Conservation (phyloP, 192 early-diverging fungal species). For the Backusella luteola region DNA sequence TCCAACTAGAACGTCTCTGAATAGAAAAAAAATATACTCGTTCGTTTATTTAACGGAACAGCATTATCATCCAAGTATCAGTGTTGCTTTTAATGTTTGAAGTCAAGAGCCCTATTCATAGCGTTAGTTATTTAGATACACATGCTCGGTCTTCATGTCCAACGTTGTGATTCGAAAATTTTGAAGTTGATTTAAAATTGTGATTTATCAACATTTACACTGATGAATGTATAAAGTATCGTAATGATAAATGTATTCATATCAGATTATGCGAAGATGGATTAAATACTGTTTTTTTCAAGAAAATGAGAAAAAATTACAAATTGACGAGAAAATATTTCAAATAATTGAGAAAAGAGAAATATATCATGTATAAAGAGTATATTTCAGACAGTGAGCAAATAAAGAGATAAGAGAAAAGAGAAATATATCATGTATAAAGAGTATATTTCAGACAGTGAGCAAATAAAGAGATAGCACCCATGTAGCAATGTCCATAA, state of each 20-base stretch:
- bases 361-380: too few relatives aligned
- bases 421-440: too few relatives aligned
- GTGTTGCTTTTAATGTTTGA: not conserved
- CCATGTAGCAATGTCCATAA: too few relatives aligned
- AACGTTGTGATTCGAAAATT: not conserved
- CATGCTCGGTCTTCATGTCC: not conserved
- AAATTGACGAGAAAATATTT: too few relatives aligned
- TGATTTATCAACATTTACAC: not conserved
- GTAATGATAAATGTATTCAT: not conserved
- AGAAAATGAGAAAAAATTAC: too few relatives aligned
- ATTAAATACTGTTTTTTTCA: too few relatives aligned
- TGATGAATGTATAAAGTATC: not conserved
- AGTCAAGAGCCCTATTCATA: not conserved
- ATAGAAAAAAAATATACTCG: not conserved
- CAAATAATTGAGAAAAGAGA: too few relatives aligned
- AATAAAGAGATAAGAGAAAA: too few relatives aligned
- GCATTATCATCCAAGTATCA: not conserved
- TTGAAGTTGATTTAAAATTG: not conserved
- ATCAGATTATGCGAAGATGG: not conserved
- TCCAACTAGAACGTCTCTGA: not conserved
- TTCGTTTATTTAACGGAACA: not conserved
- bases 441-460: too few relatives aligned
- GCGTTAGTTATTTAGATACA: not conserved
- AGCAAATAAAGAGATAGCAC: too few relatives aligned
- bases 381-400: too few relatives aligned